A percentile compares a stretch with the other conserved stretches of the same genome.
These are phyloP conservation scores for Cylindrodendrum hubeiense DNA, from an alignment of 2,329 filamentous ascomycete genomes.

Conservation along the genomic window DNA sequence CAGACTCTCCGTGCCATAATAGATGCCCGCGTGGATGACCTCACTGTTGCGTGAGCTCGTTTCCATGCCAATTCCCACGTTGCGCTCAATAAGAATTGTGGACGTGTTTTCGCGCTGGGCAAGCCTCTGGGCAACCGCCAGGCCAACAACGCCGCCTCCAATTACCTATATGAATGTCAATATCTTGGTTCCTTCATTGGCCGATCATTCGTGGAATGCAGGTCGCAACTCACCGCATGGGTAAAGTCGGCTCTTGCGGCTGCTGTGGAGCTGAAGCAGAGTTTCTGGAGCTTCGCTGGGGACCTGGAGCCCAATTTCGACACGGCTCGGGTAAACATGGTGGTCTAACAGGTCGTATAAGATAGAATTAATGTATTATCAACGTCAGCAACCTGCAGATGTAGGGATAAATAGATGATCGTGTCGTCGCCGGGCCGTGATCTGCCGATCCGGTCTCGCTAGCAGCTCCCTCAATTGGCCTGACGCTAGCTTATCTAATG, in stretches of 20 bases:
- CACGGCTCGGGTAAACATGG: constrained; percentile 12
- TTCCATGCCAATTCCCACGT: constrained; percentile 82
- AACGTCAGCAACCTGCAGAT: background rate
- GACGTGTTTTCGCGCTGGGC: constrained; percentile 72
- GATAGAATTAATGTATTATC: background rate
- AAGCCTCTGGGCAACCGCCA: constrained; percentile 83
- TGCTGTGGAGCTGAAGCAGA: constrained; percentile 53
- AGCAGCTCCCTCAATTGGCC: constrained; percentile 10
- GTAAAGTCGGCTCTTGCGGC: constrained; percentile 57
- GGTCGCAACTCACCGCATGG: constrained; percentile 53
- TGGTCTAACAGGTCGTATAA: background rate
- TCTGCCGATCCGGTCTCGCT: constrained; percentile 12
- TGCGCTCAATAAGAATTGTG: constrained; percentile 85
- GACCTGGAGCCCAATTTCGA: background rate
- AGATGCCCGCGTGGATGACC: constrained; percentile 95
- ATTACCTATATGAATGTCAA: constrained; percentile 58
- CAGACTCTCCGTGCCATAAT: constrained; percentile 83
- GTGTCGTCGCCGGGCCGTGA: background rate
- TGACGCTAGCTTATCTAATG: background rate
- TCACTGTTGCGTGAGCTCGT: constrained; percentile 93
- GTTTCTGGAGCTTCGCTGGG: constrained; percentile 22
- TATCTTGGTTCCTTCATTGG: background rate
- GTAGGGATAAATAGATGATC: constrained; percentile 9
- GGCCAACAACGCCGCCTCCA: constrained; percentile 77
- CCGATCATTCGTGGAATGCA: background rate